A percentile compares a stretch with the other conserved stretches of the same genome.
phyloP scores from a whole-genome alignment of 2,329 filamentous ascomycete genomes.

The Fusarium sp. region DNA sequence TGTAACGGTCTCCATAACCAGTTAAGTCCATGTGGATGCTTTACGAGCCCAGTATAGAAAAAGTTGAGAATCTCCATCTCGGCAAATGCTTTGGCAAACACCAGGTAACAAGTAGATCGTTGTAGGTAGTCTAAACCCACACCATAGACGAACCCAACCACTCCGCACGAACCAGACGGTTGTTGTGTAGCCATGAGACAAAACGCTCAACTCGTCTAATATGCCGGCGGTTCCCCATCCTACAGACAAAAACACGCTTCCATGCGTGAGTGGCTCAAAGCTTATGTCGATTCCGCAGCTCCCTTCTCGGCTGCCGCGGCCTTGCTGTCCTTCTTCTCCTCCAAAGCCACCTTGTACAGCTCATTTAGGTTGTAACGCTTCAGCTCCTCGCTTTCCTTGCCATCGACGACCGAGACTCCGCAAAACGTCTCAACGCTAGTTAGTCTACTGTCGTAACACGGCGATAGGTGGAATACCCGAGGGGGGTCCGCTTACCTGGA shows the following conservation, averaged over 20 bases:
- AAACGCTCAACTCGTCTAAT: constrained; percentile 17
- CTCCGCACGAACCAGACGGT: constrained; percentile 7
- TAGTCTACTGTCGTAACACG: constrained; percentile 26
- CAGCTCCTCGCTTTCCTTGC: constrained; percentile 75
- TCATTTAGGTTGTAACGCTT: constrained; percentile 85
- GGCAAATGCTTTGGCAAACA: constrained; percentile 1
- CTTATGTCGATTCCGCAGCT: constrained; percentile 37
- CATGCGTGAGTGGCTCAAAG: constrained; percentile 20
- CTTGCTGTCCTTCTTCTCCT: constrained; percentile 34
- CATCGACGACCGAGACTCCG: constrained; percentile 82
- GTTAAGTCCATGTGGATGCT: constrained; percentile 6
- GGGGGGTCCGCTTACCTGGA: constrained; percentile 68
- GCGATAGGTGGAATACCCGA: constrained; percentile 40
- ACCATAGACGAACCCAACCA: not conserved
- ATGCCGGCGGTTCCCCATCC: constrained; percentile 15
- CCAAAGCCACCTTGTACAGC: constrained; percentile 65
- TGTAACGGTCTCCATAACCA: constrained; percentile 5
- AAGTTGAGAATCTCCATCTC: constrained; percentile 5
- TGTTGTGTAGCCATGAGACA: constrained; percentile 15
- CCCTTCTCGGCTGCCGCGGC: constrained; percentile 24
- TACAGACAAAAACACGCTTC: constrained; percentile 17
- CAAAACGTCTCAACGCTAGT: constrained; percentile 71
- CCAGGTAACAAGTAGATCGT: not conserved
- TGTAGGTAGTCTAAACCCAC: not conserved
- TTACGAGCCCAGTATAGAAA: not conserved